Evolutionary conservation across 768 basidiomycete species (phyloP).

Genomic region (Sporobolomyces pararoseus): DNA sequence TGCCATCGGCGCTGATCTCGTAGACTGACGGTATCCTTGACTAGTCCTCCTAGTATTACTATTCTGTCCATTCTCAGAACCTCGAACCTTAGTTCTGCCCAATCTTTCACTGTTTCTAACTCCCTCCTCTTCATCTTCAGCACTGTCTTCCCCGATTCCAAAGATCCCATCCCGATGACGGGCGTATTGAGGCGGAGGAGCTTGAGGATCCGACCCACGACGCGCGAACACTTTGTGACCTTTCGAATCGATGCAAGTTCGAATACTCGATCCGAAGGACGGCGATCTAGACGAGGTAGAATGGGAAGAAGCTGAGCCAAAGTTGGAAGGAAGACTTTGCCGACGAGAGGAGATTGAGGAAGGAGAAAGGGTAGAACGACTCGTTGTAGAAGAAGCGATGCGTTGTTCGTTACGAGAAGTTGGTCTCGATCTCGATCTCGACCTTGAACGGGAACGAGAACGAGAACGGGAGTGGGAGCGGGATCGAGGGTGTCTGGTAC

Average conservation of each 20-base stretch:
- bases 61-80: too few relatives aligned
- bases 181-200: not conserved
- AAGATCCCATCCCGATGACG: not conserved
- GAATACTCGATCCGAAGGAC: not conserved
- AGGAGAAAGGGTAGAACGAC: not conserved
- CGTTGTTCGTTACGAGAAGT: not conserved
- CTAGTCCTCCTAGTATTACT: too few relatives aligned
- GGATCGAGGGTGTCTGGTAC: not conserved
- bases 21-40: too few relatives aligned
- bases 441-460: not conserved
- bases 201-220: not conserved
- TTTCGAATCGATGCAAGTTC: conserved; percentile 7
- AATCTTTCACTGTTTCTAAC: too few relatives aligned
- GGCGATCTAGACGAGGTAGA: not conserved
- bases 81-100: too few relatives aligned
- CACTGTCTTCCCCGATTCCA: conserved; percentile 13
- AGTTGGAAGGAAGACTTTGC: not conserved
- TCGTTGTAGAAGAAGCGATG: too few relatives aligned
- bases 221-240: conserved; percentile 2
- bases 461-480: not conserved
- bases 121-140: not conserved
- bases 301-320: not conserved
- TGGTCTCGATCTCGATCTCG: not conserved
- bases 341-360: not conserved
- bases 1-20: not conserved